Evolutionary conservation across 768 basidiomycete genomes (phyloP), one percentile per base, ranked within the genome.

Genomic region (Kwoniella sp.): DNA sequence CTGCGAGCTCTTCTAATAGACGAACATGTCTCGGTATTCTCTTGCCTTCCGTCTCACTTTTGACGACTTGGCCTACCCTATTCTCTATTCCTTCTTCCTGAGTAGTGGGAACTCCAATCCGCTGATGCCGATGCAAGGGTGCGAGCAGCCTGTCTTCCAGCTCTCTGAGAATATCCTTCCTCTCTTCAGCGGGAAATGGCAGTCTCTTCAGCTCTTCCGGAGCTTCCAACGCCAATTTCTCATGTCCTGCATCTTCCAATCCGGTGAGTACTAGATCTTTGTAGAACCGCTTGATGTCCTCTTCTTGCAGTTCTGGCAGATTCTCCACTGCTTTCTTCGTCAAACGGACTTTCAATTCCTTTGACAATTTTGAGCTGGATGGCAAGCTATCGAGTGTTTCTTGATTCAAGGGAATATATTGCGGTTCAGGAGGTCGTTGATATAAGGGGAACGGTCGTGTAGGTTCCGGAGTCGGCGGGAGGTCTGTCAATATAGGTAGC

Each of bases 221-320:
- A n/a, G 50, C 25, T 37, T 24, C 37, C 25, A 63, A 29, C 24
- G 24, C 36, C 24, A 48, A 27, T 53, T 36, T 53, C 1, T n/a
- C 26, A 3, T 10, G 58, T 3, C 9, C 47, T 26, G 3, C 50
- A 40, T 33, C 36, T 21, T 47, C 22, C 15, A 26, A 9, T 19
- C 68, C 68, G 6, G 52, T 57, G 27, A 46, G 27, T n/a, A 69
- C 52, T 36, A 69, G 37, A 37, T 60, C 58, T 29, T 37, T 46
- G 50, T 69, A 69, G 53, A 69, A 69, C 15, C 22, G 36, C 26
- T 56, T 46, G 47, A 69, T 33, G 30, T 63, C 64, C 15, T 58
- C 52, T 51, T 69, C 68, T 29, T 56, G 33, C 9, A 69, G 24
- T 21, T 61, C 60, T 0, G 68, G 64, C 33, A 63, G 15, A n/a